Base-by-base conservation (phyloP, 257 asterid genomes). In the Thymus mandschuricus region DNA sequence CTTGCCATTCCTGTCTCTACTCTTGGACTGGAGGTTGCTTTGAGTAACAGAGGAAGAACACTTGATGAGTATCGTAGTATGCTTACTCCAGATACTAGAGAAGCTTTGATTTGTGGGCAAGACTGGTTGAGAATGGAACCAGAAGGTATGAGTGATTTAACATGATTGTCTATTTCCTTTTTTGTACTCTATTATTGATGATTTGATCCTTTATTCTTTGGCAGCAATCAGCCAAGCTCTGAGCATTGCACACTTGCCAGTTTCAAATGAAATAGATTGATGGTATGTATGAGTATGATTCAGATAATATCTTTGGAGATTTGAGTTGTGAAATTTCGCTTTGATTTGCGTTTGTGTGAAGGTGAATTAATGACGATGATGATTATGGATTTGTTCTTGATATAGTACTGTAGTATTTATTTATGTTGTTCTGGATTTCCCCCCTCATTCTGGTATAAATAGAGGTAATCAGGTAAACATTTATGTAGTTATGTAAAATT, bases 71-170 rank as follows among this genome's bases (percentile, higher is more conserved):
- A 81, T 45, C 85, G 74, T 46, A 84, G 86, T 73, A 83, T 86
- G 30, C 84, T 88, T 60, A 88, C 52, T 82, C 88, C 97, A 38
- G 91, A 82, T 70, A 81, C 84, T 46, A 89, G 94, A 79, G 98
- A 95, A 85, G 97, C 98, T 64, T 73, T 95, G 81, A 67, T 95
- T 55, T 95, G 99, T 72, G 99, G 99, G 64, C 93, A 89, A 74
- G 96, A 95, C 76, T 92, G 99, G 99, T 72, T 92, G 74, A 86
- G 75, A 75, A 71, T 60, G 66, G 98, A 85, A 78, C 74, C 92
- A 35, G 89, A 87, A 83, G 99, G 97, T 89, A 79, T 12, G 12
- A 54, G 40, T 48, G 51, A 33, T 50, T 76, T 60, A 33, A 29
- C 31, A 29, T 8, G 51, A 44, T 8, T 11, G 13, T 38, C 44